Evolutionary conservation across 345 rosid genomes (phyloP).

Genomic region (Eucalyptus regnans): DNA sequence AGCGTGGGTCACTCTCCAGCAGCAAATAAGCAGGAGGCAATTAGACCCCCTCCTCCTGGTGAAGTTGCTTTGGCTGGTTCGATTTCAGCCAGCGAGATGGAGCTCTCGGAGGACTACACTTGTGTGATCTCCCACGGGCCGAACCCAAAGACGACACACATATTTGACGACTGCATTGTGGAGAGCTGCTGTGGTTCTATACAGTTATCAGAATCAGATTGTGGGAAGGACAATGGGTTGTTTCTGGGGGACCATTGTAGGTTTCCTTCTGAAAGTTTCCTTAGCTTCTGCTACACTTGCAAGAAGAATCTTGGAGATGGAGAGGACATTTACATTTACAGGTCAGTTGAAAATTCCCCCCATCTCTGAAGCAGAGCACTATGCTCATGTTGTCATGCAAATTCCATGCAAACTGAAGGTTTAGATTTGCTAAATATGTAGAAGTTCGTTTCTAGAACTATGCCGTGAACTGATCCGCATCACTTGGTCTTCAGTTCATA

Average conservation of each 20-base stretch:
- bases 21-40: background rate
- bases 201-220: constrained; percentile 11
- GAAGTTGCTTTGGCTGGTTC: background rate
- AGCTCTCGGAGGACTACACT: constrained; percentile 85
- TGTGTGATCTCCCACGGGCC: constrained; percentile 85
- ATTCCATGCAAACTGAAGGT: background rate
- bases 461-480: background rate
- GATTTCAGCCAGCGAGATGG: constrained; percentile 48
- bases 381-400: background rate
- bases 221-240: constrained; percentile 11
- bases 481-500: background rate
- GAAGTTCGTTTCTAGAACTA: background rate
- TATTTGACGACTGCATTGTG: constrained; percentile 68
- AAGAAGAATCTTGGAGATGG: constrained; percentile 70
- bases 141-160: constrained; percentile 75
- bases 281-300: constrained; percentile 69
- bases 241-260: background rate
- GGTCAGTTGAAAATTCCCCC: constrained; percentile 24
- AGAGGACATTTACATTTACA: constrained; percentile 89
- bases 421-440: background rate
- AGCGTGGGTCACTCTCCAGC: constrained; percentile 2
- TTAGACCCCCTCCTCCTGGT: background rate
- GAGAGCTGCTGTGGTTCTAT: constrained; percentile 52
- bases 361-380: background rate
- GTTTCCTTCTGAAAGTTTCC: constrained; percentile 45